A percentile compares a stretch with the other conserved stretches of the same genome.
Conservation (phyloP, 192 early-diverging fungal genomes). For the Coemansia sp. region DNA sequence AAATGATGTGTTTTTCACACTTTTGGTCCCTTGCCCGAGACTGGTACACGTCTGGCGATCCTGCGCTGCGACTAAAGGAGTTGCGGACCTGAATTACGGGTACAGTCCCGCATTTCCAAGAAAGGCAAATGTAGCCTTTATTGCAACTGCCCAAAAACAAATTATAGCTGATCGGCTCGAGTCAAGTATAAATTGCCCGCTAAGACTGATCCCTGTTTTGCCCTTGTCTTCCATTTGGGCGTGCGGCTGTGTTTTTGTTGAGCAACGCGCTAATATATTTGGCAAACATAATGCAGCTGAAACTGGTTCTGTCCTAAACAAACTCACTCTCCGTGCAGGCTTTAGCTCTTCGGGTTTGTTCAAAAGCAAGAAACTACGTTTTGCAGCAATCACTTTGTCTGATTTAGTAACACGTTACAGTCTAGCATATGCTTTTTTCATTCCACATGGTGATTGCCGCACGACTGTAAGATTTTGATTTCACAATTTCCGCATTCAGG, state of each 20-base stretch:
- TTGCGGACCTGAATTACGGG: not conserved
- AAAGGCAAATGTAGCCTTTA: not conserved
- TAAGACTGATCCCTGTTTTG: not conserved
- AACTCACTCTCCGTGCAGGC: not conserved
- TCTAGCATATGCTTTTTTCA: too few species aligned
- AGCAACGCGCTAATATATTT: not conserved
- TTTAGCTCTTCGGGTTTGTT: not conserved
- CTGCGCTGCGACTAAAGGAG: not conserved
- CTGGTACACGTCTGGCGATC: not conserved
- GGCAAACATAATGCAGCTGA: not conserved
- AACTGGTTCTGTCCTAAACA: not conserved
- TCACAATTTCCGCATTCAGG: not conserved
- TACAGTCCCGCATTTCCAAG: not conserved
- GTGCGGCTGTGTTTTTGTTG: not conserved
- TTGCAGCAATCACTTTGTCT: not conserved
- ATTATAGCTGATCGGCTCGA: not conserved
- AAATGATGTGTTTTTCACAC: not conserved
- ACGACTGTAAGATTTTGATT: not conserved
- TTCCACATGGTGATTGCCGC: not conserved
- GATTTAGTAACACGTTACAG: not conserved
- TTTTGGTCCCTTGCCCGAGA: not conserved
- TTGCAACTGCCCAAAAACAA: not conserved
- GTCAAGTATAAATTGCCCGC: not conserved
- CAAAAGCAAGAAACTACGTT: too few species aligned
- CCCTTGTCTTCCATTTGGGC: not conserved